A percentile compares a stretch with the other conserved stretches of the same genome.
Conservation (phyloP, 768 basidiomycete species). For the Suillus bovinus region DNA sequence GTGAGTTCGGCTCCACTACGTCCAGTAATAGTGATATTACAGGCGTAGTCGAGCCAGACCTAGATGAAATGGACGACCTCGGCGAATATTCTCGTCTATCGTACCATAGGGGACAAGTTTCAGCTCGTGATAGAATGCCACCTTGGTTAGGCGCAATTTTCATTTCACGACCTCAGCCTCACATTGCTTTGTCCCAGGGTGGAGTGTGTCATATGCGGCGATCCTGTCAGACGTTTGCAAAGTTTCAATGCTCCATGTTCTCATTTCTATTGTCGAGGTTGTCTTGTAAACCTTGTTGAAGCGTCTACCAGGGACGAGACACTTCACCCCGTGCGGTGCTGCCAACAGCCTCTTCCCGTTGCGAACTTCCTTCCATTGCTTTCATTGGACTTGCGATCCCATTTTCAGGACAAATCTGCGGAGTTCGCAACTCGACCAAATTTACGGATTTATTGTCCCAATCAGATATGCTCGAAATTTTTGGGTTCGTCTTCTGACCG, state of each 20-base stretch:
- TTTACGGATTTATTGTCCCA: conserved; percentile 52
- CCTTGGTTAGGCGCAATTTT: not conserved
- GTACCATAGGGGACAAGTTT: not conserved
- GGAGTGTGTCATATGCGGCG: conserved; percentile 45
- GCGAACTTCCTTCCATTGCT: conserved; percentile 31
- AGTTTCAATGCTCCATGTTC: conserved; percentile 44
- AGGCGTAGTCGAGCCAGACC: not conserved
- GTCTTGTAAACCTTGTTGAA: conserved; percentile 42
- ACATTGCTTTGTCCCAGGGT: conserved; percentile 18
- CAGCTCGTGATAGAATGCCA: not conserved
- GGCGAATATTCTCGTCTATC: not conserved
- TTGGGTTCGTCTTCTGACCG: conserved; percentile 39
- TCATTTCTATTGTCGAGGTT: conserved; percentile 49
- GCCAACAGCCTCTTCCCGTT: conserved; percentile 38
- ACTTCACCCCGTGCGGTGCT: conserved; percentile 54
- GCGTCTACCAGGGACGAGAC: conserved; percentile 49
- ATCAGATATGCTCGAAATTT: conserved; percentile 52
- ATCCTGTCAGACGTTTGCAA: conserved; percentile 23
- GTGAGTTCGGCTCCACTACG: conserved; percentile 3
- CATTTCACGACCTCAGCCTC: not conserved
- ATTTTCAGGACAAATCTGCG: conserved; percentile 41
- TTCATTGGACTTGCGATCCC: conserved; percentile 21
- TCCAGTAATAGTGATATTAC: conserved; percentile 1
- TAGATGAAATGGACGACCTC: not conserved
- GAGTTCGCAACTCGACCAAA: conserved; percentile 47